These are phyloP conservation scores for Amborella trichopoda DNA, from an alignment of 164 flowering plant genomes.

Conservation along the genomic window DNA sequence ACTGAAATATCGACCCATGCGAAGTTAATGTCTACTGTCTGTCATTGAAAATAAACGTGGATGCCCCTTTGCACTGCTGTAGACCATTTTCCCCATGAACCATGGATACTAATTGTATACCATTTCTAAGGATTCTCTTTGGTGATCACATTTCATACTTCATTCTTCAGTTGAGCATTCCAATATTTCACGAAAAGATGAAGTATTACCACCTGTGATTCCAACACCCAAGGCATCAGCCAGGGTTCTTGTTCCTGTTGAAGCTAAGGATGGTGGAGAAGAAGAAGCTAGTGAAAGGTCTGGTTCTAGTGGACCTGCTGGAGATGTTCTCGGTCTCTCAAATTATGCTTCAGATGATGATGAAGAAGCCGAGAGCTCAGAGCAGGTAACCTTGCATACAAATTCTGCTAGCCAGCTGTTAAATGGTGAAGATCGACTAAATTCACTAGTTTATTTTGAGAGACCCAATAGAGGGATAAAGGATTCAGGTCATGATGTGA, in stretches of 20 bases:
- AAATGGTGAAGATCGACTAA: constrained; percentile 9
- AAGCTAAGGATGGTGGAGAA: constrained; percentile 24
- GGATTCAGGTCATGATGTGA: constrained; percentile 8
- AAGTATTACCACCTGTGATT: constrained; percentile 22
- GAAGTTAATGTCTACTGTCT: no score
- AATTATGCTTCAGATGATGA: constrained; percentile 83
- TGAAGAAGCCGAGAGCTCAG: constrained; percentile 31
- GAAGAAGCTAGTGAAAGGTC: constrained; percentile 33
- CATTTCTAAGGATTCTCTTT: no score
- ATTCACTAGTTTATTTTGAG: constrained; percentile 11
- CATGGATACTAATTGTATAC: no score
- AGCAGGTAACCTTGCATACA: constrained; percentile 8
- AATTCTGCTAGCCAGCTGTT: constrained; percentile 11
- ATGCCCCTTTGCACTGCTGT: no score
- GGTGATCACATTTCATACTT: no score
- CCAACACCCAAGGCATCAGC: constrained; percentile 43
- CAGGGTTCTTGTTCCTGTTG: constrained; percentile 41
- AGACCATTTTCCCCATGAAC: no score
- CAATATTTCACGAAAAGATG: constrained; percentile 14
- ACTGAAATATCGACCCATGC: no score
- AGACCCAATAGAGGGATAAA: constrained; percentile 6
- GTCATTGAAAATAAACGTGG: no score
- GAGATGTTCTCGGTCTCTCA: constrained; percentile 73
- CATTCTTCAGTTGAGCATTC: constrained; percentile 11
- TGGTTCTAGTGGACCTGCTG: constrained; percentile 34